Percentiles rank a stretch among this genome's conserved stretches.
Conservation (phyloP, 805 yeast species). For the Sugiyamaella floridensis region DNA sequence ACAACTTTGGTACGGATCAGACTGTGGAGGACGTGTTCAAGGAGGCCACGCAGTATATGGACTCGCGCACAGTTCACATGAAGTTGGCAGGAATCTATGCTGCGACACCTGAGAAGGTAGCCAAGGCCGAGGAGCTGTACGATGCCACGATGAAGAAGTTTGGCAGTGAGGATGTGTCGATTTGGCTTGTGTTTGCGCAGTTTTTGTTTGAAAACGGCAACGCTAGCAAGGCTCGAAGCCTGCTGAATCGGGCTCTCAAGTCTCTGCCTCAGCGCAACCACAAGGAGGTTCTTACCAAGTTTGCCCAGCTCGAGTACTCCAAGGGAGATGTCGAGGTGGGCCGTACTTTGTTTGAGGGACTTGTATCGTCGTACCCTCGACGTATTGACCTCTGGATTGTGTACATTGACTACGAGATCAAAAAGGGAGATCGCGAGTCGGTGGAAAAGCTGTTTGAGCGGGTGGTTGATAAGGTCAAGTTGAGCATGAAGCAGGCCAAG, state of each 20-base stretch:
- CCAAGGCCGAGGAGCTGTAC: conserved; percentile 64
- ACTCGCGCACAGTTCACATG: conserved; percentile 71
- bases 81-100: conserved; percentile 69
- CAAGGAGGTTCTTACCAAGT: conserved; percentile 73
- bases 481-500: conserved; percentile 84
- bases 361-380: conserved; percentile 82
- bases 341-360: conserved; percentile 88
- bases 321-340: conserved; percentile 94
- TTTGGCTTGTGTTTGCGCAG: conserved; percentile 80
- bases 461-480: conserved; percentile 52
- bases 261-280: conserved; percentile 50
- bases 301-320: conserved; percentile 77
- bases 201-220: conserved; percentile 57
- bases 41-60: conserved; percentile 87
- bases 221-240: conserved; percentile 47
- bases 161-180: conserved; percentile 55
- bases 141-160: conserved; percentile 69
- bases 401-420: conserved; percentile 88
- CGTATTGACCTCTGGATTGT: conserved; percentile 93
- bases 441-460: conserved; percentile 80
- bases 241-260: conserved; percentile 69
- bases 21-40: conserved; percentile 73
- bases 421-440: conserved; percentile 53
- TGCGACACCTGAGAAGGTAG: conserved; percentile 57
- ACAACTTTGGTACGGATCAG: conserved; percentile 83